Conservation (phyloP, 352 stramenopile genomes). For the Globisporangium irregulare region DNA sequence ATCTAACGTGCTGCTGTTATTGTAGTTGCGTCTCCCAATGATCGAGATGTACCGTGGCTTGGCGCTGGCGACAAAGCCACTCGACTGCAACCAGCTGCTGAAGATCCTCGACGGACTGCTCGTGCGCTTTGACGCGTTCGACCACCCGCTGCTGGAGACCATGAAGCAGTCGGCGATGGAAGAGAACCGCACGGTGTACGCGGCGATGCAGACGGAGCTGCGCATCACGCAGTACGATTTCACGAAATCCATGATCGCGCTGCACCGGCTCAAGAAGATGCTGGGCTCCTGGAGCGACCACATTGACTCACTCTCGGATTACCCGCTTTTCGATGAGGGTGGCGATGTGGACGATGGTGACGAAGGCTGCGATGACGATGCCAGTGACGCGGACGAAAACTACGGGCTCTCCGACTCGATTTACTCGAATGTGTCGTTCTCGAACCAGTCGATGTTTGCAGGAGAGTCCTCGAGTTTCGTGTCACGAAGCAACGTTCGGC, state of each 20-base stretch:
- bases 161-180: conserved; percentile 72
- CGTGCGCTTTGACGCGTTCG: conserved; percentile 53
- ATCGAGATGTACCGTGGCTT: conserved; percentile 66
- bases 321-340: conserved; percentile 66
- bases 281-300: conserved; percentile 74
- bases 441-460: conserved; percentile 25
- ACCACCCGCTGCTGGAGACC: conserved; percentile 65
- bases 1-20: not conserved
- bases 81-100: conserved; percentile 57
- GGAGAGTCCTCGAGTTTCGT: conserved; percentile 14
- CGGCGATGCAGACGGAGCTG: conserved; percentile 65
- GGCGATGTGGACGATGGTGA: conserved; percentile 14
- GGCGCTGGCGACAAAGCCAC: conserved; percentile 42
- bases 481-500: conserved; percentile 22
- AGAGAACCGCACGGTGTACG: conserved; percentile 63
- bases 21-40: conserved; percentile 67
- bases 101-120: conserved; percentile 46
- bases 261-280: conserved; percentile 68
- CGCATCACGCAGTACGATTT: conserved; percentile 74
- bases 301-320: conserved; percentile 76
- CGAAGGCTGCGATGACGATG: conserved; percentile 21
- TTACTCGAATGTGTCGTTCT: conserved; percentile 59
- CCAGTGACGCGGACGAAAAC: conserved; percentile 26
- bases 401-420: conserved; percentile 51
- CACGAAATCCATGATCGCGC: conserved; percentile 65